These are phyloP conservation scores for Lophiotrema nucula DNA, from an alignment of 495 filamentous ascomycete species.

Conservation along the genomic window DNA sequence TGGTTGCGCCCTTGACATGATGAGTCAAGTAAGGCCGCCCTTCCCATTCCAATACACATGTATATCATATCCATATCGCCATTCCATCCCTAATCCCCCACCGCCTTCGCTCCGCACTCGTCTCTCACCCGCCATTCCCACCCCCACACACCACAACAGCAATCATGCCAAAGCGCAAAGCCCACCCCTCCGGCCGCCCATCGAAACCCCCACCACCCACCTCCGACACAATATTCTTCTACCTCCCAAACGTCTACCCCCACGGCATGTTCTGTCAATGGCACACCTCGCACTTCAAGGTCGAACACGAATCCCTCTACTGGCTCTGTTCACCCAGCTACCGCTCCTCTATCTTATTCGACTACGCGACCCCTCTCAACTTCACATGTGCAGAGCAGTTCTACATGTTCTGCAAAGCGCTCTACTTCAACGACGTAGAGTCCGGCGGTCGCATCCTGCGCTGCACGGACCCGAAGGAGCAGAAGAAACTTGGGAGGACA, in stretches of 20 bases:
- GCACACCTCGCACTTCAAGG: slow-evolving; percentile 35
- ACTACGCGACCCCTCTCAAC: neutral
- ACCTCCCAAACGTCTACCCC: neutral
- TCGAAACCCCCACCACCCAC: neutral
- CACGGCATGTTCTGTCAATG: slow-evolving; percentile 40
- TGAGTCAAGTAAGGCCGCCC: too few relatives aligned
- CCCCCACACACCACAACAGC: too few relatives aligned
- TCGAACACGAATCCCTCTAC: slow-evolving; percentile 28
- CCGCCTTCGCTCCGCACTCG: too few relatives aligned
- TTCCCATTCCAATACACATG: too few relatives aligned
- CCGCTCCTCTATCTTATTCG: neutral
- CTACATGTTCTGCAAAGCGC: slow-evolving; percentile 40
- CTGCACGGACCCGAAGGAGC: slow-evolving; percentile 37
- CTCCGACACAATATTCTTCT: slow-evolving; percentile 8
- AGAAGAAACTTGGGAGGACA: slow-evolving; percentile 54
- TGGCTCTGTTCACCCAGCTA: neutral
- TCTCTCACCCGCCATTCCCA: too few relatives aligned
- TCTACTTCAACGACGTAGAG: slow-evolving; percentile 38
- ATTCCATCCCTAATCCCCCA: too few relatives aligned
- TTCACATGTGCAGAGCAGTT: slow-evolving; percentile 11
- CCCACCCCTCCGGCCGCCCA: too few relatives aligned
- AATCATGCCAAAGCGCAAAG: too few relatives aligned
- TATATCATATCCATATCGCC: too few relatives aligned
- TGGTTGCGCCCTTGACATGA: too few relatives aligned
- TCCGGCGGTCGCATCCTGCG: slow-evolving; percentile 35